Base-by-base conservation (phyloP, 331 rosid species). In the Pyrus hybrid region DNA sequence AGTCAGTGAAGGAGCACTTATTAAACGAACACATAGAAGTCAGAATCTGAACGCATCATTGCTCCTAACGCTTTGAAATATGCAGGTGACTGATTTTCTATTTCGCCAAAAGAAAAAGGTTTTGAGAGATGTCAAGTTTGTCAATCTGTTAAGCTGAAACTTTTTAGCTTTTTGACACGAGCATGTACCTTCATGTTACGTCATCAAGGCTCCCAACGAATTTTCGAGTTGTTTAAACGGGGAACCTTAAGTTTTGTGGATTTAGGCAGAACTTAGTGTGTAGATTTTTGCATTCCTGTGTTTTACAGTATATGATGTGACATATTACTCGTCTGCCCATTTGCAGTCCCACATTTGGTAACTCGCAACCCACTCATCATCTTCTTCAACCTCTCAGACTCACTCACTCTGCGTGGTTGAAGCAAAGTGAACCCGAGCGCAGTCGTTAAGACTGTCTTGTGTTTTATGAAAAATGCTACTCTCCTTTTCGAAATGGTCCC, bases 21-120 rank as follows among this genome's bases (percentile, higher is more conserved):
- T 85, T 81, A 18, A 84, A 83, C 75, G 86, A 88, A 80, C 92
- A 86, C 74, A 90, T 90, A 49, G 96, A 92, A 75, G 96, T 90
- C 77, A 82, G 96, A 83, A 82, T 84, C 49, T 88, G 76, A 86
- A 79, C 63, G 62, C 3, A 54, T 43, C 70, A 9, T 28, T 47
- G 33, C 14, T 41, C 68, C 63, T 1, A 51, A 51, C 20, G 10
- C 47, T 41, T 41, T 11, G 47, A 11, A 41, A 41, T 41, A 51
- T 51, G 57, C 6, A 51, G 57, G 10, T 51, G 21, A 51, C 57
- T 18, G 57, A 17, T 18, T 51, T 16, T 18, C 18, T 17, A 6
- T 51, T 51, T 17, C 57, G 21, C 57, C 20, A 6, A 17, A 51
- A 51, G 10, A 51, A 51, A 51, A 17, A 17, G 10, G 57, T 51